A percentile compares a stretch with the other conserved stretches of the same genome.
These are phyloP conservation scores for Lactarius indigo DNA, from an alignment of 768 basidiomycete genomes.

Conservation along the genomic window DNA sequence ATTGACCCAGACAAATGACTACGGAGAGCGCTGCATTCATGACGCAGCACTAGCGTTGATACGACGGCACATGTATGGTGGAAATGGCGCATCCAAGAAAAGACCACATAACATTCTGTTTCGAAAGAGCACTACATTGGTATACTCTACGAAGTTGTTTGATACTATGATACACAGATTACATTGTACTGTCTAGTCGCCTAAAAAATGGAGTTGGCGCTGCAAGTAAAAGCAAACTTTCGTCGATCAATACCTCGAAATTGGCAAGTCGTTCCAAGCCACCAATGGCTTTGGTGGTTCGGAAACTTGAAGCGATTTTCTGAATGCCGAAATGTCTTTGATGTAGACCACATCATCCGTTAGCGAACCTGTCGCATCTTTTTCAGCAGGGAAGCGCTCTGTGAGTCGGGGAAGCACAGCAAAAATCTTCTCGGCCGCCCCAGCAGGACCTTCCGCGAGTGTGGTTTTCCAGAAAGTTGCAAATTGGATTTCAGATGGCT, in stretches of 20 bases:
- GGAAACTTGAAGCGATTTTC: conserved; percentile 50
- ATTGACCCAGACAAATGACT: background rate
- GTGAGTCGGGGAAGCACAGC: conserved; percentile 55
- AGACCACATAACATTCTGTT: background rate
- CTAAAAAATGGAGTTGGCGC: background rate
- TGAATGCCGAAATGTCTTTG: conserved; percentile 64
- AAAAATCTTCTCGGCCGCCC: conserved; percentile 46
- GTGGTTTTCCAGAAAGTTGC: conserved; percentile 55
- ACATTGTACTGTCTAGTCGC: background rate
- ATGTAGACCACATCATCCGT: conserved; percentile 55
- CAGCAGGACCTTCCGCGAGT: conserved; percentile 35
- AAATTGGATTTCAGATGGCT: conserved; percentile 59
- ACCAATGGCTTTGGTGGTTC: conserved; percentile 64
- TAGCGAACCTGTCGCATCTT: conserved; percentile 46
- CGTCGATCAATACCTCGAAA: conserved; percentile 46
- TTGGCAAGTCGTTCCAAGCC: conserved; percentile 70
- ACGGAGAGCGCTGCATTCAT: background rate
- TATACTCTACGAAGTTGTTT: background rate
- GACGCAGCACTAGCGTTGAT: background rate
- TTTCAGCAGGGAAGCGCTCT: conserved; percentile 51
- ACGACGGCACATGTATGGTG: background rate
- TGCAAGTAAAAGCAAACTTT: background rate
- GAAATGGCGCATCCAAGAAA: background rate
- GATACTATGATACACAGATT: background rate
- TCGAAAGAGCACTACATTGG: background rate